Conservation (phyloP, 192 early-diverging fungal genomes). For the Backusella australiensis region DNA sequence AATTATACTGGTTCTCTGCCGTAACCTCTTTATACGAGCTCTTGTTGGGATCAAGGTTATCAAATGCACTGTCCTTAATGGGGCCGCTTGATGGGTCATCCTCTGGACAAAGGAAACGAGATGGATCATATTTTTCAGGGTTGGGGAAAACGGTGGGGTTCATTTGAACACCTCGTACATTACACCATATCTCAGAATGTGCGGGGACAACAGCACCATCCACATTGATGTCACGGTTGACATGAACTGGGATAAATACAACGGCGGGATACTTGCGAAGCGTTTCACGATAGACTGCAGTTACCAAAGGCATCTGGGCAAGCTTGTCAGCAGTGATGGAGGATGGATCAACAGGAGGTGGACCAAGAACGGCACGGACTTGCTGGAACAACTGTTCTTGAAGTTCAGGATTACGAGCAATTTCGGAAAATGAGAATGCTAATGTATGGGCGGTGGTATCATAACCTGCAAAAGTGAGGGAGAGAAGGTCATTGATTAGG, state of each 20-base stretch:
- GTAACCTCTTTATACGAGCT: neutral
- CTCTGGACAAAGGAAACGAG: conserved; percentile 23
- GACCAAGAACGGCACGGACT: conserved; percentile 29
- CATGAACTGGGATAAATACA: conserved; percentile 31
- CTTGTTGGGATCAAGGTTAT: neutral
- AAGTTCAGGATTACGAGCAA: conserved; percentile 42
- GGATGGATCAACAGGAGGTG: conserved; percentile 16
- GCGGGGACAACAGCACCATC: conserved; percentile 28
- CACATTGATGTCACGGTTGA: conserved; percentile 17
- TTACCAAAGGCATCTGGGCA: conserved; percentile 23
- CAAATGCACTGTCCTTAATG: neutral
- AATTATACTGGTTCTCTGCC: conserved; percentile 16
- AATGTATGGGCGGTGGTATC: conserved; percentile 53
- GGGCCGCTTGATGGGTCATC: neutral
- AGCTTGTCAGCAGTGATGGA: conserved; percentile 28
- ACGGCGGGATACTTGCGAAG: conserved; percentile 38
- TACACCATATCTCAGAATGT: conserved; percentile 31
- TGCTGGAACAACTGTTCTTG: conserved; percentile 45
- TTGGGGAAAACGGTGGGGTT: conserved; percentile 30
- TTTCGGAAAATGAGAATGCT: conserved; percentile 37
- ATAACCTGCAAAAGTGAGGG: conserved; percentile 57
- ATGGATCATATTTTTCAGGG: conserved; percentile 31
- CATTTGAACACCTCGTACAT: conserved; percentile 37
- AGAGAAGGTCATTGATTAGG: conserved; percentile 42
- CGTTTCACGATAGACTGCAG: conserved; percentile 35